phyloP scores from a whole-genome alignment of 1,284 basidiomycete species.

The Cutaneotrichosporon mucoides region DNA sequence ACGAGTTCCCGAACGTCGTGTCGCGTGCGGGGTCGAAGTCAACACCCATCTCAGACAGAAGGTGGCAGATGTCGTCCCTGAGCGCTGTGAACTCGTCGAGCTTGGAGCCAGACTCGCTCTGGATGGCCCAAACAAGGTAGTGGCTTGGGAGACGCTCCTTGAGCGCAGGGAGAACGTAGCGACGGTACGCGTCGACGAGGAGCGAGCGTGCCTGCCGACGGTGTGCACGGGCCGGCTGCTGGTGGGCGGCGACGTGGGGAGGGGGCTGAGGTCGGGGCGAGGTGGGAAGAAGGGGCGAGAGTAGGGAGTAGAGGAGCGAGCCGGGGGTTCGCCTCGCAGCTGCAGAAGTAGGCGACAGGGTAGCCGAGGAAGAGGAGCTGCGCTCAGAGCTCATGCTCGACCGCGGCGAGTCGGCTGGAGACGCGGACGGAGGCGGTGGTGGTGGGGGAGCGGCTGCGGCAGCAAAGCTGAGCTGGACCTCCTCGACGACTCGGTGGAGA shows the following conservation, averaged over 20 bases:
- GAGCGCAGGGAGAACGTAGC: conserved; percentile 58
- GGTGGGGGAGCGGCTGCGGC: conserved; percentile 25
- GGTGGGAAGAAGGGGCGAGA: conserved; percentile 41
- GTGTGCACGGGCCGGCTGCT: conserved; percentile 55
- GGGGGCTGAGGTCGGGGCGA: conserved; percentile 10
- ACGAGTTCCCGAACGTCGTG: background rate
- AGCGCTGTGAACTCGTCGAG: conserved; percentile 34
- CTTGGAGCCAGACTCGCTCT: conserved; percentile 34
- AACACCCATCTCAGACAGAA: conserved; percentile 26
- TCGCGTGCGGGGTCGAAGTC: conserved; percentile 15
- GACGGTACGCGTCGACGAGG: conserved; percentile 69
- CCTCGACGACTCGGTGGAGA: conserved; percentile 41
- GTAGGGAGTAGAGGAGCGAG: conserved; percentile 40
- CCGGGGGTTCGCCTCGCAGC: conserved; percentile 34
- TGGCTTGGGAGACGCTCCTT: conserved; percentile 40
- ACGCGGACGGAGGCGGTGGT: conserved; percentile 21
- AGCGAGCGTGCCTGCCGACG: conserved; percentile 66
- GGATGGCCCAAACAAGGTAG: conserved; percentile 43
- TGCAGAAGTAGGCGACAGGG: conserved; percentile 7
- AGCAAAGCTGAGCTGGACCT: conserved; percentile 47
- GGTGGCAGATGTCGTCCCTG: conserved; percentile 28
- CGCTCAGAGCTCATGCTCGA: conserved; percentile 12
- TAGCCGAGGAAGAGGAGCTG: conserved; percentile 18
- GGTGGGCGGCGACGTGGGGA: conserved; percentile 21
- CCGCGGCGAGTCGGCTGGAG: conserved; percentile 23